Conservation (phyloP, 345 rosid species). For the Citrus glauca region DNA sequence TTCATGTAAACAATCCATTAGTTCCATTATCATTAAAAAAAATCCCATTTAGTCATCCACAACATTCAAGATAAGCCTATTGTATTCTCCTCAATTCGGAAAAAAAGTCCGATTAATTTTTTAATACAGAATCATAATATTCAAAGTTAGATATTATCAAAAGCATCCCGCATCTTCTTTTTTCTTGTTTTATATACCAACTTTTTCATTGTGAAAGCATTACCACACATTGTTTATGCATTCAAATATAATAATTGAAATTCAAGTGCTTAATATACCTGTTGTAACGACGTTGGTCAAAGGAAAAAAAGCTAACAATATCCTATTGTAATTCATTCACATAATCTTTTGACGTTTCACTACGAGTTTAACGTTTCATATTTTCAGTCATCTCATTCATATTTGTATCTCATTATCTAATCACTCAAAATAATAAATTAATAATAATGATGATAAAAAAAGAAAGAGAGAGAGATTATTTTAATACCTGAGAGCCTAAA, state of each 20-base stretch:
- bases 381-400: too few relatives aligned
- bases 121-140: not conserved
- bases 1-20: not conserved
- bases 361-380: too few relatives aligned
- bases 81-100: not conserved
- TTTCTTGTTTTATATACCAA: too few relatives aligned
- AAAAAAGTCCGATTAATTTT: not conserved
- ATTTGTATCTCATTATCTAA: too few relatives aligned
- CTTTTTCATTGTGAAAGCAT: not conserved
- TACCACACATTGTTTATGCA: not conserved
- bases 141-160: not conserved
- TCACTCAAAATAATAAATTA: too few relatives aligned
- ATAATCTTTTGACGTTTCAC: too few relatives aligned
- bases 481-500: constrained; percentile 79
- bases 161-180: not conserved
- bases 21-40: not conserved
- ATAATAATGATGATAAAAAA: too few relatives aligned
- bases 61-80: not conserved
- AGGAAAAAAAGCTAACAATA: too few relatives aligned
- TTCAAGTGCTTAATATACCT: constrained; percentile 36
- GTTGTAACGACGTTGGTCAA: constrained; percentile 81
- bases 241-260: not conserved
- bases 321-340: too few relatives aligned
- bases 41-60: not conserved
- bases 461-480: not conserved